Conservation (phyloP, 352 stramenopile species). For the Globisporangium splendens region DNA sequence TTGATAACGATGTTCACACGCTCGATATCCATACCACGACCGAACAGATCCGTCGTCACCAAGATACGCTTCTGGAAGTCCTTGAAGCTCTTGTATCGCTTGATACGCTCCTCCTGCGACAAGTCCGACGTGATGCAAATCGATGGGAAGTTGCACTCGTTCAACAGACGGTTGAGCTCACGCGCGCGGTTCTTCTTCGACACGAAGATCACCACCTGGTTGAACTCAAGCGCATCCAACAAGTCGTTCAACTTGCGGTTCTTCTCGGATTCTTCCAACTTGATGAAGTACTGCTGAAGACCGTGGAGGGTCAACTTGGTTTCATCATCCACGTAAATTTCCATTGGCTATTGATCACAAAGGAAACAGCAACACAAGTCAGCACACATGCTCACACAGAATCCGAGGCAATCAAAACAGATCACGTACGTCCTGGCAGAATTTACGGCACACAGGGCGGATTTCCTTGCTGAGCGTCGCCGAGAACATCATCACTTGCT, state of each 20-base stretch:
- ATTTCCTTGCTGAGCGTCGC: constrained; percentile 99
- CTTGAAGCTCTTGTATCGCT: constrained; percentile 99
- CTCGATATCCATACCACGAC: constrained; percentile 99
- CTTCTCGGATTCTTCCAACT: constrained; percentile 98
- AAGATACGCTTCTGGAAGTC: constrained; percentile 99
- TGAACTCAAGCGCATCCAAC: constrained; percentile 99
- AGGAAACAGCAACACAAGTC: constrained; percentile 6
- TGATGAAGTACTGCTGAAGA: constrained; percentile 99
- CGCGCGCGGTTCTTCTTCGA: constrained; percentile 96
- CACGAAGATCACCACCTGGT: constrained; percentile 99
- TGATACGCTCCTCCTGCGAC: constrained; percentile 97
- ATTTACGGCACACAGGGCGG: constrained; percentile 98
- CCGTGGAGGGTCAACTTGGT: constrained; percentile 99
- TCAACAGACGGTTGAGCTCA: constrained; percentile 97
- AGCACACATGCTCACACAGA: not conserved
- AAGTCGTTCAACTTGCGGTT: constrained; percentile 99
- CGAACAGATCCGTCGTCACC: constrained; percentile 99
- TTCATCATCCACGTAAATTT: constrained; percentile 99
- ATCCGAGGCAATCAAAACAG: no score
- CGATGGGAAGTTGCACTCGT: constrained; percentile 99
- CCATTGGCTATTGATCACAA: constrained; percentile 94
- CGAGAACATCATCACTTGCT: constrained; percentile 99
- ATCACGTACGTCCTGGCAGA: constrained; percentile 95
- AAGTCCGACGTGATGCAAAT: constrained; percentile 99
- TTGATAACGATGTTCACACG: constrained; percentile 99